Evolutionary conservation across 305 asterid genomes (phyloP).

Genomic region (Rubia balearica): DNA sequence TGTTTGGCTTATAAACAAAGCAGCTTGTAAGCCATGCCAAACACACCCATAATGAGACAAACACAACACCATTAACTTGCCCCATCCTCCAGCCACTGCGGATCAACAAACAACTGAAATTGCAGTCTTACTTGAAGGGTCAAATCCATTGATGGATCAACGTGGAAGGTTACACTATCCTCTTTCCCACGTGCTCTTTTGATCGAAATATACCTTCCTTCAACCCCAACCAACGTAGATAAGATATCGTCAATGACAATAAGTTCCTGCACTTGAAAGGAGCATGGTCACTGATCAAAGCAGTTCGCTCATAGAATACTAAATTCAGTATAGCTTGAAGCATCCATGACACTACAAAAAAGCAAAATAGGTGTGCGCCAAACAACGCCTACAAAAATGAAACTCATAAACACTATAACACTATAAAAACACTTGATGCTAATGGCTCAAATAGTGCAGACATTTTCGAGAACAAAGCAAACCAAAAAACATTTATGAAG

Average conservation of each 20-base stretch:
- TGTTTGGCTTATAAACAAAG: no score
- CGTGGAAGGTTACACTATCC: slow-evolving; percentile 48
- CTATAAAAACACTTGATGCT: not conserved
- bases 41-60: no score
- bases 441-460: not conserved
- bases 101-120: slow-evolving; percentile 15
- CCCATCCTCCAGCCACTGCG: slow-evolving; percentile 11
- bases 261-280: slow-evolving; percentile 59
- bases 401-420: no score
- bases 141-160: slow-evolving; percentile 94
- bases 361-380: not conserved
- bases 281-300: not conserved
- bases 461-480: not conserved
- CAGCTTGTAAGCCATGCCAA: no score
- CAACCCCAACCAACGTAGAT: slow-evolving; percentile 81
- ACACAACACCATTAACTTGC: not conserved
- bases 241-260: slow-evolving; percentile 81
- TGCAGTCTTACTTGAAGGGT: slow-evolving; percentile 68
- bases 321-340: not conserved
- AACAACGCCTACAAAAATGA: not conserved
- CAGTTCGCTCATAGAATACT: not conserved
- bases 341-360: not conserved
- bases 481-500: not conserved
- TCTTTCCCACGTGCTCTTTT: slow-evolving; percentile 58
- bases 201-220: slow-evolving; percentile 77